These are phyloP conservation scores for Cladosporium sp. DNA, from an alignment of 2,329 filamentous ascomycete species.

Conservation along the genomic window DNA sequence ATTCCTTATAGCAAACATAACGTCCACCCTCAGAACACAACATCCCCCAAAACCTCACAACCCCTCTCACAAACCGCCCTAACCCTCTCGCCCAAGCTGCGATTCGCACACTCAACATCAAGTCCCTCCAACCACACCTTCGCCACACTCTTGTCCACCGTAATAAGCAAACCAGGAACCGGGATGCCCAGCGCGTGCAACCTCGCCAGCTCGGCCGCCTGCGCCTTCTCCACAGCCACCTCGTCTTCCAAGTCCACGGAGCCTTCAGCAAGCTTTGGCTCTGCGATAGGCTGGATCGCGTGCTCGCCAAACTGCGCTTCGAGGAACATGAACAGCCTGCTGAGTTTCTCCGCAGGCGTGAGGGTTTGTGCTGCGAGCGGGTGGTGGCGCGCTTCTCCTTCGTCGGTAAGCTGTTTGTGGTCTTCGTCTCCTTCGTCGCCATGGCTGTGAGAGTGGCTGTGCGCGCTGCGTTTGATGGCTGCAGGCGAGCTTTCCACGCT, in stretches of 20 bases:
- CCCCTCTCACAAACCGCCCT: conserved; percentile 57
- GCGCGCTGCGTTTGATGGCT: conserved; percentile 75
- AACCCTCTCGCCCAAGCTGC: conserved; percentile 75
- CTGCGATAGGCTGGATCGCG: conserved; percentile 71
- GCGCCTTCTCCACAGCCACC: conserved; percentile 50
- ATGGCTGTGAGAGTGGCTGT: conserved; percentile 38
- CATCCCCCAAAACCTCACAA: conserved; percentile 2
- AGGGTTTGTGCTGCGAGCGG: conserved; percentile 49
- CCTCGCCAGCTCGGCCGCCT: conserved; percentile 66
- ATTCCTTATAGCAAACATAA: too few relatives aligned
- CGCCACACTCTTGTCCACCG: conserved; percentile 80
- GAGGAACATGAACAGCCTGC: conserved; percentile 88
- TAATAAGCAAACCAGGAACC: conserved; percentile 82
- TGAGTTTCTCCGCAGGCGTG: conserved; percentile 70
- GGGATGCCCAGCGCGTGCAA: conserved; percentile 82
- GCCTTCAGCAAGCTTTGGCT: conserved; percentile 47
- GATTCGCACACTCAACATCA: conserved; percentile 77
- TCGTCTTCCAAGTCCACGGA: conserved; percentile 31
- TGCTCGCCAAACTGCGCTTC: conserved; percentile 92
- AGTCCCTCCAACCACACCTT: conserved; percentile 89
- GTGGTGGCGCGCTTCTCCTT: not conserved
- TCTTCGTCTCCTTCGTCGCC: conserved; percentile 3
- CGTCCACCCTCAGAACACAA: not conserved
- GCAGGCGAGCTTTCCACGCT: conserved; percentile 92
- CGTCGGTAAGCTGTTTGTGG: conserved; percentile 31